Conservation (phyloP, 1,139 yeast species). For the Debaryomyces udenii region DNA sequence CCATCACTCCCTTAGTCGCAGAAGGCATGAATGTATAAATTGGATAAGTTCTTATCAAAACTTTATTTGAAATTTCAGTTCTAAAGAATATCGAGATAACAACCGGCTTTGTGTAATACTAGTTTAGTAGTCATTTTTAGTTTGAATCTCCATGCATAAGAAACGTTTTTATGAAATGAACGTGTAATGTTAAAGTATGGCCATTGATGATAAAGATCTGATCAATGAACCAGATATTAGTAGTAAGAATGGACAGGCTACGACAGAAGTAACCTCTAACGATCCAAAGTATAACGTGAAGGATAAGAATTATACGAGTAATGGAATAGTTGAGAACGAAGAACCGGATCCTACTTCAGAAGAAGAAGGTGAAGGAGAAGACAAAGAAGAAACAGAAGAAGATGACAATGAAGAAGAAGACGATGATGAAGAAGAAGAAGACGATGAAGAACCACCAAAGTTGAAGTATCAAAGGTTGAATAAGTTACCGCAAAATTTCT, state of each 20-base stretch:
- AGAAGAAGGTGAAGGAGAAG: constrained; percentile 1
- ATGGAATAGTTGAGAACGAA: no score
- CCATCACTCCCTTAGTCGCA: constrained; percentile 50
- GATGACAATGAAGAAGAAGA: neutral
- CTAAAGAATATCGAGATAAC: neutral
- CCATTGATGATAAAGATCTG: neutral
- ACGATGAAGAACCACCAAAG: constrained; percentile 64
- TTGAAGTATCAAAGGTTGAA: constrained; percentile 72
- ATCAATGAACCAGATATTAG: neutral
- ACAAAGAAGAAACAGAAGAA: neutral
- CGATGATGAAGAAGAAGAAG: constrained; percentile 32
- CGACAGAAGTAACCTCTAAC: neutral
- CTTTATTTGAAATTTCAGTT: neutral
- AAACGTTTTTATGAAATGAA: no score
- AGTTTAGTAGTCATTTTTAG: neutral
- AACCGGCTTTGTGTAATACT: constrained; percentile 1
- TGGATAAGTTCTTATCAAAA: neutral
- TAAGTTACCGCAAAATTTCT: constrained; percentile 66
- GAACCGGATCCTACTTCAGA: neutral
- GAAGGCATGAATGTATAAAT: constrained; percentile 35
- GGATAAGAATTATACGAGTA: no score
- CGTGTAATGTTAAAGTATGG: no score
- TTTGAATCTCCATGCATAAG: no score
- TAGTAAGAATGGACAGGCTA: neutral
- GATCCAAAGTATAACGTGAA: no score